Base-by-base conservation (phyloP, 345 rosid genomes). In the Populus pruinosa region DNA sequence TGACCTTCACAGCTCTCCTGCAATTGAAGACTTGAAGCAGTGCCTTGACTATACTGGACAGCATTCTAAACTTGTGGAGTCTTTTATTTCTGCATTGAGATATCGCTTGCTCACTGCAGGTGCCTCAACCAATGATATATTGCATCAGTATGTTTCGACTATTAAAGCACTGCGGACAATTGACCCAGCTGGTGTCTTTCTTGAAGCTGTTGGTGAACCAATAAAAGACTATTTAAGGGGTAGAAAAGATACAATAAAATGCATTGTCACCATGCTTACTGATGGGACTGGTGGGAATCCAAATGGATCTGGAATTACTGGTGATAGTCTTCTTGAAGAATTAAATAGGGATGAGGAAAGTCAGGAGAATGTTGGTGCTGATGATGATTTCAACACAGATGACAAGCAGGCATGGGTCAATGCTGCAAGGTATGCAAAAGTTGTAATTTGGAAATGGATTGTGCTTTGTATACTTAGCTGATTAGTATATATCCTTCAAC, bases 281-380 rank as follows among this genome's bases (percentile, higher is more conserved):
- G 98, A 90, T 85, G 99, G 99, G 70, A 89, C 87, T 65, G 91
- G 94, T 76, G 94, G 97, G 61, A 92, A 90, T 82, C 86, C 90
- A 50, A 92, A 84, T 86, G 98, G 94, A 78, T 87, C 94, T 29
- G 94, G 96, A 72, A 91, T 86, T 78, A 78, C 90, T 77, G 97
- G 96, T 83, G 99, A 92, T 86, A 93, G 97, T 87, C 98, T 96
- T 82, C 99, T 96, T 75, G 99, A 96, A 84, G 99, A 92, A 77
- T 83, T 96, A 80, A 96, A 92, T 85, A 91, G 93, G 78, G 98
- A 96, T 85, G 97, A 90, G 83, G 98, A 93, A 87, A 86, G 76
- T 81, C 97, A 87, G 88, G 98, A 92, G 64, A 89, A 87, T 79
- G 74, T 76, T 47, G 92, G 84, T 67, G 78, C 86, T 74, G 96